phyloP scores from a whole-genome alignment of 768 basidiomycete genomes.

The Daedalea quercina region DNA sequence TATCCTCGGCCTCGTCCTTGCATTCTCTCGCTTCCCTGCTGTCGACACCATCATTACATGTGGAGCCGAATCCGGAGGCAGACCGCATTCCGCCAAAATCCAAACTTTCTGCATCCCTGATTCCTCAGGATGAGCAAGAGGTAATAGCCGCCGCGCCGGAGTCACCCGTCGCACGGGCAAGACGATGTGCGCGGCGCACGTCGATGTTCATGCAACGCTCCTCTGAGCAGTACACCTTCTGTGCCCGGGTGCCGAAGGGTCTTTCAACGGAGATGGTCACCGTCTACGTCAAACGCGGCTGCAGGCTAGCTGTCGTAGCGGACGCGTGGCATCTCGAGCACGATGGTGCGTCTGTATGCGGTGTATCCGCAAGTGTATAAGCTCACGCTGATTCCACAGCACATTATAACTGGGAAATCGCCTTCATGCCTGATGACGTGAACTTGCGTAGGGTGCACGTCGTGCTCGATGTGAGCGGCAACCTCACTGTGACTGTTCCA shows the following conservation, averaged over 20 bases:
- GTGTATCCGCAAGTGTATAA: neutral
- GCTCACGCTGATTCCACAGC: conserved; percentile 26
- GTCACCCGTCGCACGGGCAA: neutral
- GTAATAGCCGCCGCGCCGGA: neutral
- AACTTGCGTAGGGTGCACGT: conserved; percentile 49
- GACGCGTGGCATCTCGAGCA: conserved; percentile 57
- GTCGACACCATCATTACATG: conserved; percentile 4
- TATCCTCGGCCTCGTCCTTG: neutral
- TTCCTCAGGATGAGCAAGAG: neutral
- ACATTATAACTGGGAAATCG: conserved; percentile 58
- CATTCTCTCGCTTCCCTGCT: conserved; percentile 1
- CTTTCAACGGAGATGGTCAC: conserved; percentile 60
- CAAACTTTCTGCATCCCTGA: neutral
- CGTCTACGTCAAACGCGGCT: conserved; percentile 51
- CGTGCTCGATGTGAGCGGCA: conserved; percentile 27
- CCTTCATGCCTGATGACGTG: conserved; percentile 46
- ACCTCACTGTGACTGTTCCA: conserved; percentile 10
- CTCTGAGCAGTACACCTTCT: conserved; percentile 34
- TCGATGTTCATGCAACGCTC: conserved; percentile 39
- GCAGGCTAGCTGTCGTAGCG: conserved; percentile 49
- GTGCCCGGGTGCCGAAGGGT: conserved; percentile 39
- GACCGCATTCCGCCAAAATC: conserved; percentile 7
- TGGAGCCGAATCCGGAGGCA: conserved; percentile 8
- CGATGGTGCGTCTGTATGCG: conserved; percentile 40
- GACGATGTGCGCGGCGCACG: conserved; percentile 22